phyloP scores from a whole-genome alignment of 306 rosid species.

The Cucurbita pepo region DNA sequence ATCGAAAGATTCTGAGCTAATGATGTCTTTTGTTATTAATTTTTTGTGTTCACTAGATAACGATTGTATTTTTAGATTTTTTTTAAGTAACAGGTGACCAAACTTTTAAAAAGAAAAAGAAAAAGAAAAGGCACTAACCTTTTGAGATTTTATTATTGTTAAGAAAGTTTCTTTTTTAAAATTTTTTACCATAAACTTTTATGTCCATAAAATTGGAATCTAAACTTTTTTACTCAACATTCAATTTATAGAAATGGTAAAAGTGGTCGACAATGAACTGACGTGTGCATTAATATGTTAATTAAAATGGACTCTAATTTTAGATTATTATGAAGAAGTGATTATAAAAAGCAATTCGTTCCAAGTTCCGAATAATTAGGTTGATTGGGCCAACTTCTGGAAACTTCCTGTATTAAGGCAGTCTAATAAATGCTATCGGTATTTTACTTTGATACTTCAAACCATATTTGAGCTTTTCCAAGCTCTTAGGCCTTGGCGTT shows the following conservation, averaged over 20 bases:
- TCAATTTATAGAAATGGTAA: no score
- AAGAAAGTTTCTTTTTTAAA: no score
- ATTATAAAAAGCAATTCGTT: not conserved
- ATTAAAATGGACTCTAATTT: not conserved
- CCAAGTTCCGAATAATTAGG: not conserved
- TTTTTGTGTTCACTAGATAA: not conserved
- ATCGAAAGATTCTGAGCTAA: not conserved
- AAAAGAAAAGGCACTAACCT: not conserved
- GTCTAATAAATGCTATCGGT: not conserved
- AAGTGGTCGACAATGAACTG: not conserved
- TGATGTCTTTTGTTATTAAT: not conserved
- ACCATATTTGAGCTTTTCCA: not conserved
- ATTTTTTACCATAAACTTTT: no score
- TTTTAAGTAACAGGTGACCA: not conserved
- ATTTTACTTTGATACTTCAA: not conserved
- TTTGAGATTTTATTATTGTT: not conserved
- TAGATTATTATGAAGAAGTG: not conserved
- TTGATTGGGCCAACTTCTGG: not conserved
- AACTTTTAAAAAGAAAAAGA: not conserved
- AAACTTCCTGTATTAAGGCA: not conserved
- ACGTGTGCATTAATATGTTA: not conserved
- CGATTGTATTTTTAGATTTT: not conserved
- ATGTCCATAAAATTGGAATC: no score
- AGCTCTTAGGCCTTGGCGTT: not conserved
- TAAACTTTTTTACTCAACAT: no score